Evolutionary conservation across 495 filamentous ascomycete species (phyloP), one percentile per base, ranked within the genome.

Genomic region (Trichocladium antarcticum): DNA sequence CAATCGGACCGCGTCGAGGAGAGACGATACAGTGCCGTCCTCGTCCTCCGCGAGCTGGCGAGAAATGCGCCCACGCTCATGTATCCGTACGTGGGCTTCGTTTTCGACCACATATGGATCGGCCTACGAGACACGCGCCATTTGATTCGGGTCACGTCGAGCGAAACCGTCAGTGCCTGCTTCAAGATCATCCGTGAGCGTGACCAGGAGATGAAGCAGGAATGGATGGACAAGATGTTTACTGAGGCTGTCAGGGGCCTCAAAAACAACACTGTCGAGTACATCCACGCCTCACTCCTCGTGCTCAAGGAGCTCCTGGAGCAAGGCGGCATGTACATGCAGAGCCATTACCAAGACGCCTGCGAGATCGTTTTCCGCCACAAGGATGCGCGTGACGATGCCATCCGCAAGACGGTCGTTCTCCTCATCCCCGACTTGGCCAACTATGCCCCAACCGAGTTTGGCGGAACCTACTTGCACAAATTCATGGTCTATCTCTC

Each of bases 291-390:
- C 24, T 95, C 89, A 11, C 76, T 99, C 32, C 74, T 99, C 16
- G 85, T 89, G 1, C 73, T 96, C 54, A 89, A 87, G 61, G 90
- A 96, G 62, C 75, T 99, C 21, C 79, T 97, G 14, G 74, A 86
- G 51, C 87, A 92, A 56, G 90, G 92, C 20, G 89, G 88, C 50
- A 99, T 97, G 92, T 99, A 93, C 68, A 96, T 99, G 92, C 83
- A 92, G 42, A 85, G 85, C 28, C 79, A 85, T 53, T 90, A 92
- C 55, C 72, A 78, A 28, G 86, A 93, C 38, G 82, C 86, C 12
- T 96, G 90, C 65, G 92, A 99, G 51, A 88, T 88, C 49, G 82
- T 95, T 19, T 80, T 88, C 47, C 81, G 81, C 42, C 82, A 93
- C 61, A 94, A 92, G 58, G 93, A 97, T 54, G 85, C 95, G 53